Percentiles rank a stretch among this genome's conserved stretches.
These are phyloP conservation scores for Canna indica DNA, from an alignment of 176 grass and related monocot species.

Conservation along the genomic window DNA sequence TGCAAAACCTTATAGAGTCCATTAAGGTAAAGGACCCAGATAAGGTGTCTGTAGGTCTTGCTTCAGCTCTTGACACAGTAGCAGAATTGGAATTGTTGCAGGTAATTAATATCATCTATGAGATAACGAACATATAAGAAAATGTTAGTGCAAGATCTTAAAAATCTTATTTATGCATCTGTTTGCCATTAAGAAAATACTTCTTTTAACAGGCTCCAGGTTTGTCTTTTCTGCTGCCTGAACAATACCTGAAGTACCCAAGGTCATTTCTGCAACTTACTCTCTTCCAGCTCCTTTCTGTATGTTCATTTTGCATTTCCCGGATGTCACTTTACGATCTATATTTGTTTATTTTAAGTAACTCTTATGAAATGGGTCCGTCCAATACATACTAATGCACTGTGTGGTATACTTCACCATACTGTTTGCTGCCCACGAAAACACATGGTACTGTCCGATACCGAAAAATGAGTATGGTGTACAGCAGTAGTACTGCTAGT, in stretches of 20 bases:
- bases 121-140: background rate
- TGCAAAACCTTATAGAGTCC: conserved; percentile 55
- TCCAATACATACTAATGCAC: too few relatives aligned
- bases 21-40: conserved; percentile 78
- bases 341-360: background rate
- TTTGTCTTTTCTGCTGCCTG: conserved; percentile 80
- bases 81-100: conserved; percentile 78
- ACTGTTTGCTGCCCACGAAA: too few relatives aligned
- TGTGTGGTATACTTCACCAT: too few relatives aligned
- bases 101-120: conserved; percentile 25
- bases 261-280: conserved; percentile 39
- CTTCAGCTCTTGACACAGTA: conserved; percentile 74
- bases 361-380: too few relatives aligned
- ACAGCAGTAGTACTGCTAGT: too few relatives aligned
- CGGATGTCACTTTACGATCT: background rate
- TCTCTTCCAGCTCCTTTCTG: background rate
- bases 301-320: background rate
- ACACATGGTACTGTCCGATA: too few relatives aligned
- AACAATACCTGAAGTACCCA: conserved; percentile 75
- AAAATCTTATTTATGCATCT: background rate
- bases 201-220: conserved; percentile 58
- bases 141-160: background rate
- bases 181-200: background rate
- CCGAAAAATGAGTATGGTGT: too few relatives aligned
- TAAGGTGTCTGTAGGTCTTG: conserved; percentile 71